Evolutionary conservation across 2,329 filamentous ascomycete genomes (phyloP), one percentile per base, ranked within the genome.

Genomic region (Aspergillus neotritici): DNA sequence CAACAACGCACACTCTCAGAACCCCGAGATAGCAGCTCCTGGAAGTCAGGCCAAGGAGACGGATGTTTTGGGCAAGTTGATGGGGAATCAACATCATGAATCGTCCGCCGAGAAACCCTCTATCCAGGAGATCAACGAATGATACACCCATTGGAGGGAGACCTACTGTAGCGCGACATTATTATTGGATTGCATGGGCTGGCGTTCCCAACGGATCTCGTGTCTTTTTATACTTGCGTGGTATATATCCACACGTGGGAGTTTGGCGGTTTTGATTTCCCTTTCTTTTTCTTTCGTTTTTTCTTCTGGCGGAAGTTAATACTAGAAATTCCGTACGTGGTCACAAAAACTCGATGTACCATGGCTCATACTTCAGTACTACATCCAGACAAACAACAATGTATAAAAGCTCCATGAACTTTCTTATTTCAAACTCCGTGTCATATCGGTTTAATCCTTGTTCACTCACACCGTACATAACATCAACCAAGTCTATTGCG

Each of bases 71-170:
- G 57, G 55, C 30, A 62, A 55, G 29, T 53, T 69, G 34, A 66
- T 69, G 66, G 65, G 65, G 3, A 60, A 60, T 5, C 59, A 63
- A 12, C 50, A 25, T 25, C 21, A 57, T 10, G 12, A 12, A 7
- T 16, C 45, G 31, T 43, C 51, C 12, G 47, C 46, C 11, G 56
- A 60, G 32, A 68, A 64, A 37, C 65, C 67, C 3, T 58, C 55
- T 2, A 69, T 69, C 35, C 58, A 68, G 40, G 67, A 69, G 45
- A 52, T 69, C 47, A 43, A 52, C 12, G 56, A 61, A 9, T 60
- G 37, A 54, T 37, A 31, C 6, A 13, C 16, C 31, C 13, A 17
- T 21, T 31, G 31, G 21, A 9, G 21, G 21, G n/a, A n/a, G n/a
- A 16, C 15, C 28, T 31, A 29, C 12, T 32, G 15, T 33, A 13